Evolutionary conservation across 805 yeast genomes (phyloP).

Genomic region (Nakazawaea populi): DNA sequence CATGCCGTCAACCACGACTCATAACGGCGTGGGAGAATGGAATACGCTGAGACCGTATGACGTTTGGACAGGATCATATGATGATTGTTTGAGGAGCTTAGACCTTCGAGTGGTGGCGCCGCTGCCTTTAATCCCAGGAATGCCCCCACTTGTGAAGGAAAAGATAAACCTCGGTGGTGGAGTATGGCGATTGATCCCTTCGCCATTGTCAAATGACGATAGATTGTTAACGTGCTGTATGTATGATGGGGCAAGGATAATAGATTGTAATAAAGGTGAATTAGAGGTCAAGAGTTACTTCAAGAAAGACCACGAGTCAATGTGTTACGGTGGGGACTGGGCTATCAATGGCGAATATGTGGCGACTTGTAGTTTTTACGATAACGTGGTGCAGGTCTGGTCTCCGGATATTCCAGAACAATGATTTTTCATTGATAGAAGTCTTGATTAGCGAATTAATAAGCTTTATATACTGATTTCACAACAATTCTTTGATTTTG

Average conservation of each 20-base stretch:
- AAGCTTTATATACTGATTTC: not conserved
- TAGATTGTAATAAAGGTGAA: constrained; percentile 27
- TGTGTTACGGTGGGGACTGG: constrained; percentile 98
- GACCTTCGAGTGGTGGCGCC: constrained; percentile 57
- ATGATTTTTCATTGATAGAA: not conserved
- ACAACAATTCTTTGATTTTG: no score
- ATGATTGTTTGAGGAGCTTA: constrained; percentile 64
- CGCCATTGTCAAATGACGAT: constrained; percentile 33
- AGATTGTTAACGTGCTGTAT: constrained; percentile 79
- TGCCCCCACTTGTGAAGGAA: constrained; percentile 42
- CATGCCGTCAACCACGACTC: constrained; percentile 43
- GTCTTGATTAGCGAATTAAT: not conserved
- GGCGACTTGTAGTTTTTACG: constrained; percentile 90
- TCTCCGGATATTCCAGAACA: constrained; percentile 14
- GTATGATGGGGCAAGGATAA: constrained; percentile 88
- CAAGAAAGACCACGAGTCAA: constrained; percentile 75
- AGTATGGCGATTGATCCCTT: constrained; percentile 86
- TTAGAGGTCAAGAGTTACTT: constrained; percentile 34
- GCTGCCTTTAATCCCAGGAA: constrained; percentile 34
- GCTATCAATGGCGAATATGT: constrained; percentile 37
- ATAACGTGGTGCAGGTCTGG: constrained; percentile 79
- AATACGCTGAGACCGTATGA: constrained; percentile 29
- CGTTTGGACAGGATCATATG: constrained; percentile 89
- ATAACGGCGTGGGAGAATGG: constrained; percentile 34
- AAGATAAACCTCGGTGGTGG: constrained; percentile 76